Base-by-base conservation (phyloP, 345 rosid species). In the Dimocarpus longan region DNA sequence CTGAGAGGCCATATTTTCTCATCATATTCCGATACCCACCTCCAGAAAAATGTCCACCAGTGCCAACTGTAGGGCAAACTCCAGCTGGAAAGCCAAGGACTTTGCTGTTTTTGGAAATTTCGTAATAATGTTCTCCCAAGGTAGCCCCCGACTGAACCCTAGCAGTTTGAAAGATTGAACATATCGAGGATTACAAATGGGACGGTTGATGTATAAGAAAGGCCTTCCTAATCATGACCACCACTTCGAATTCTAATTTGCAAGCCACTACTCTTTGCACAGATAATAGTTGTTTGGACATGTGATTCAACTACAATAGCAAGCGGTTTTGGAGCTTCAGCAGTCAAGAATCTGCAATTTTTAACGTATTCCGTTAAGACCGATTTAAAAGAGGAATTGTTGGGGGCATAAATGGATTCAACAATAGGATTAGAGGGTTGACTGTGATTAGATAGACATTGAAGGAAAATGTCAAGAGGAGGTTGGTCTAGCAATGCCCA, bases 371-470 rank as follows among this genome's bases (percentile, higher is more conserved):
- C 5, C 56, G 18, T 50, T 13, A 50, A 50, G 18, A 50, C 16
- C 0, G 56, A 12, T 50, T 50, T 32, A 79, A 78, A 92, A 3
- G 91, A 88, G 28, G 85, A 8, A 80, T 90, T 85, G 46, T 57
- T 79, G 85, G 85, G 79, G 12, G 75, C 80, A 76, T 68, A 77
- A 18, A 82, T 59, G 37, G 76, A 72, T 21, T 87, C 19, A 24
- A 76, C 71, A 39, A 82, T 87, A 18, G 86, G 83, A 70, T 80
- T 62, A 40, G 84, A 76, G 10, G 81, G 82, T 68, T 66, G 63
- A 66, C 85, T 82, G 50, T 81, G 78, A 65, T 70, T 22, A 13
- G 76, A 75, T 50, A 90, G 81, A 74, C 90, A 90, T 44, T 81
- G 84, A 59, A 80, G 81, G 73, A 90, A 90, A 44, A 71, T 54